phyloP scores from a whole-genome alignment of 192 early-diverging fungal genomes.

The Entomortierella chlamydospora region DNA sequence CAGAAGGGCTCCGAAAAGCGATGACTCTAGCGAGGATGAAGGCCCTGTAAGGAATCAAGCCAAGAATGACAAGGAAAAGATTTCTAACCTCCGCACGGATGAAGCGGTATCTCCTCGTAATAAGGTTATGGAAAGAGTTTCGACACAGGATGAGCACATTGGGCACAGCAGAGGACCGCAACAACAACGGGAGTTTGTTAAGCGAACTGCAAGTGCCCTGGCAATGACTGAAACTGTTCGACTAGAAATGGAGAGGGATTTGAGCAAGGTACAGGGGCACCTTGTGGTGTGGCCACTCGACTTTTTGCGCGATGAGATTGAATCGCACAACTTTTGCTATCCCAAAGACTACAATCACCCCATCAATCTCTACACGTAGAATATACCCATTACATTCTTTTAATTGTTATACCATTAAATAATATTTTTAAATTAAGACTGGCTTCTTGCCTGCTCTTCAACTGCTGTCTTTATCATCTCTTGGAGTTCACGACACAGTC shows the following conservation, averaged over 20 bases:
- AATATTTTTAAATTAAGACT: not conserved
- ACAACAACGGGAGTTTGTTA: slow-evolving; percentile 5
- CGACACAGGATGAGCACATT: not conserved
- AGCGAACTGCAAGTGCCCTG: slow-evolving; percentile 46
- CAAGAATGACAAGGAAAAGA: slow-evolving; percentile 4
- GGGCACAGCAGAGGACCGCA: not conserved
- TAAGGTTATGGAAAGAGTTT: slow-evolving; percentile 2
- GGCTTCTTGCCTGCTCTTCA: slow-evolving; percentile 12
- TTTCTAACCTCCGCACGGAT: slow-evolving; percentile 19
- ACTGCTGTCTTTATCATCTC: slow-evolving; percentile 47
- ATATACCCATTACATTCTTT: not conserved
- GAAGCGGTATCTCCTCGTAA: slow-evolving; percentile 11
- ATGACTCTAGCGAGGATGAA: slow-evolving; percentile 29
- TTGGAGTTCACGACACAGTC: slow-evolving; percentile 40
- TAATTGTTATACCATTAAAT: not conserved
- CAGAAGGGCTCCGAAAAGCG: slow-evolving; percentile 11
- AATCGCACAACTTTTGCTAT: slow-evolving; percentile 52
- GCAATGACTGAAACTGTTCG: slow-evolving; percentile 20
- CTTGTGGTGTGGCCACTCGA: slow-evolving; percentile 65
- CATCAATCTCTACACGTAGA: slow-evolving; percentile 51
- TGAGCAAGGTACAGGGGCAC: slow-evolving; percentile 62
- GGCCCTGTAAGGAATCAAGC: slow-evolving; percentile 6
- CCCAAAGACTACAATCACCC: slow-evolving; percentile 54
- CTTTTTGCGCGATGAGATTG: slow-evolving; percentile 62
- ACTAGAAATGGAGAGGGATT: slow-evolving; percentile 36